Base-by-base conservation (phyloP, 441 rosid genomes). In the Croton setiger region DNA sequence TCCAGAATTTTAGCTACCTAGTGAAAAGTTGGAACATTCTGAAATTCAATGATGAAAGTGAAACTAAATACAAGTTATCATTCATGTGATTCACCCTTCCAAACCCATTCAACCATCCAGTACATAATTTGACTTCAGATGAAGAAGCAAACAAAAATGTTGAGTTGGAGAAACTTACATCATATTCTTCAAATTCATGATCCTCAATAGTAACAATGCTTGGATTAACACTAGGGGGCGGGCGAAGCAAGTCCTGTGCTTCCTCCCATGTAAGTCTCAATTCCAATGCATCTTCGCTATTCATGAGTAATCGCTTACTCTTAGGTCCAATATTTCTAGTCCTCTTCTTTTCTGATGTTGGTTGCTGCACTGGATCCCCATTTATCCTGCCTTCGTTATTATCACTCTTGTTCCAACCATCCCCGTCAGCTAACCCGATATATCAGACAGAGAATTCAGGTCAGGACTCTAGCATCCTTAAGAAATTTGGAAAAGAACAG, bases 221-320 rank as follows among this genome's bases (percentile, higher is more conserved):
- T 67, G 96, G 88, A 68, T 73, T 84, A 66, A 75, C 81, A 74
- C 72, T 64, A 56, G 90, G 92, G 47, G 98, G 79, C 70, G 98
- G 98, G 60, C 89, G 95, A 79, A 95, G 86, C 86, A 95, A 78
- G 55, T 87, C 96, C 66, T 95, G 96, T 75, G 98, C 88, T 86
- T 95, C 99, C 67, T 92, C 91, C 98, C 98, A 95, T 37, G 96
- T 95, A 61, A 92, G 74, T 77, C 89, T 84, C 74, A 92, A 81
- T 81, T 88, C 98, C 82, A 86, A 65, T 60, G 86, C 86, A 61
- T 92, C 99, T 74, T 85, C 92, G 70, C 81, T 80, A 70, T 87
- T 87, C 83, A 88, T 82, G 59, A 83, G 83, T 71, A 90, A 65
- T 81, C 99, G 84, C 91, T 89, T 87, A 69, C 81, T 86, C 85